Evolutionary conservation across 2,329 filamentous ascomycete species (phyloP).

Genomic region (Talaromyces marneffei): DNA sequence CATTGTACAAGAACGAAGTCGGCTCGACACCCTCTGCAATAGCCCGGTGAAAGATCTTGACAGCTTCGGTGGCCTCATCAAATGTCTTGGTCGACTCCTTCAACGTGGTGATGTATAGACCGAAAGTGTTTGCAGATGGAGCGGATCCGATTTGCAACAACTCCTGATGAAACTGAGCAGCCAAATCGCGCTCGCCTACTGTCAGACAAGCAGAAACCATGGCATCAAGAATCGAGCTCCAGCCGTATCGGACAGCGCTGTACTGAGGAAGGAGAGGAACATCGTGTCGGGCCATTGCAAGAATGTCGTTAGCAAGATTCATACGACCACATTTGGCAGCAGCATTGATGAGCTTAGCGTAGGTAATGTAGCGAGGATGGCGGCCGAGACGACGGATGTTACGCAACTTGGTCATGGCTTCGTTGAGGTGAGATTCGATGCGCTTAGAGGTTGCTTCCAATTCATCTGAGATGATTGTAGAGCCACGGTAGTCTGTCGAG

Average conservation of each 20-base stretch:
- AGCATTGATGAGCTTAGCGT: conserved; percentile 87
- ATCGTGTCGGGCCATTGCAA: conserved; percentile 82
- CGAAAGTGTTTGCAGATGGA: conserved; percentile 95
- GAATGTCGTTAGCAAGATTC: conserved; percentile 76
- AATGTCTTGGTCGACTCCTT: conserved; percentile 97
- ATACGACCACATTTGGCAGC: conserved; percentile 80
- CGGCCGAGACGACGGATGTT: conserved; percentile 90
- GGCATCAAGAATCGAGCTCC: conserved; percentile 91
- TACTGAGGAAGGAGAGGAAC: conserved; percentile 81
- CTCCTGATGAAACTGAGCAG: conserved; percentile 85
- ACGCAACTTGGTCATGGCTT: conserved; percentile 75
- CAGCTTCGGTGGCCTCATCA: conserved; percentile 91
- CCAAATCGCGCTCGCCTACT: conserved; percentile 71
- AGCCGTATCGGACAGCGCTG: conserved; percentile 83
- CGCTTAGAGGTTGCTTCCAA: conserved; percentile 74
- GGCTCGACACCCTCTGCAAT: conserved; percentile 92
- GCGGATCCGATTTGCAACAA: conserved; percentile 83
- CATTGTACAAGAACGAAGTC: conserved; percentile 96
- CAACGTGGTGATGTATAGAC: conserved; percentile 97
- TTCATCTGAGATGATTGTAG: conserved; percentile 80
- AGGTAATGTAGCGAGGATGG: conserved; percentile 92
- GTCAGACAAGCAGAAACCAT: conserved; percentile 92
- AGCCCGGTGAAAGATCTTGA: conserved; percentile 94
- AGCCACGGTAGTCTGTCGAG: conserved; percentile 89
- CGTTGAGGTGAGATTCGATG: conserved; percentile 66